A percentile compares a stretch with the other conserved stretches of the same genome.
phyloP scores from a whole-genome alignment of 1,284 basidiomycete species.

The Tilletia caries region DNA sequence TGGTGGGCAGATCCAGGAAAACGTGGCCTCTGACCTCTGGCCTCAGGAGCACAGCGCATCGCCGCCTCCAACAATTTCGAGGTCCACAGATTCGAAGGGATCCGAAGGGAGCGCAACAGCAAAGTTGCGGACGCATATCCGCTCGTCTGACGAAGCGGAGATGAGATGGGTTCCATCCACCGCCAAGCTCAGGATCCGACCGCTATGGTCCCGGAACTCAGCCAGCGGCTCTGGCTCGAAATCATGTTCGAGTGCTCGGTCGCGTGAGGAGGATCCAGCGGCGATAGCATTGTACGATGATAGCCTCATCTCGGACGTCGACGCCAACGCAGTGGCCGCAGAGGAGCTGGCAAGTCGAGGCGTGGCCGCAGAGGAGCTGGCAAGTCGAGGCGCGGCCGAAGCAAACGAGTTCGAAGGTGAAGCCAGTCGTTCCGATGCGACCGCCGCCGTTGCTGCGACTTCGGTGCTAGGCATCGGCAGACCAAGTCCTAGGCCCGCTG shows the following conservation, averaged over 20 bases:
- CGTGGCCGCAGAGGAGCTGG: too few species aligned
- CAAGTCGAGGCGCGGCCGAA: too few species aligned
- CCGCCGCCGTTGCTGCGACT: too few species aligned
- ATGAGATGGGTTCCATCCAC: slow-evolving; percentile 35
- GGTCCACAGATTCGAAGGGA: background rate
- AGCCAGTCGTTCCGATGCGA: too few species aligned
- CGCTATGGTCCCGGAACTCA: background rate
- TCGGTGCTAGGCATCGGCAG: too few species aligned
- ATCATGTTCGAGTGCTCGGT: slow-evolving; percentile 1
- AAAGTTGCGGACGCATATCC: slow-evolving; percentile 34
- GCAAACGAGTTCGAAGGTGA: background rate
- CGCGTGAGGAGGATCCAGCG: background rate
- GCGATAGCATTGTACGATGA: slow-evolving; percentile 9
- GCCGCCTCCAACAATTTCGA: slow-evolving; percentile 10
- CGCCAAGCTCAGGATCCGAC: slow-evolving; percentile 32
- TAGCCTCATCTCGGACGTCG: slow-evolving; percentile 15
- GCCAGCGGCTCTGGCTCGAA: background rate
- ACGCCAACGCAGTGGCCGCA: slow-evolving; percentile 16
- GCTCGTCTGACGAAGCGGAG: slow-evolving; percentile 34
- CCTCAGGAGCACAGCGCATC: background rate
- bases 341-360: background rate
- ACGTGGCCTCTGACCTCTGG: too few species aligned
- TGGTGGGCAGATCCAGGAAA: too few species aligned
- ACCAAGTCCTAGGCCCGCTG: too few species aligned
- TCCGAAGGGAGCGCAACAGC: slow-evolving; percentile 16